Base-by-base conservation (phyloP, 768 basidiomycete species). In the Erythrobasidium yunnanense region DNA sequence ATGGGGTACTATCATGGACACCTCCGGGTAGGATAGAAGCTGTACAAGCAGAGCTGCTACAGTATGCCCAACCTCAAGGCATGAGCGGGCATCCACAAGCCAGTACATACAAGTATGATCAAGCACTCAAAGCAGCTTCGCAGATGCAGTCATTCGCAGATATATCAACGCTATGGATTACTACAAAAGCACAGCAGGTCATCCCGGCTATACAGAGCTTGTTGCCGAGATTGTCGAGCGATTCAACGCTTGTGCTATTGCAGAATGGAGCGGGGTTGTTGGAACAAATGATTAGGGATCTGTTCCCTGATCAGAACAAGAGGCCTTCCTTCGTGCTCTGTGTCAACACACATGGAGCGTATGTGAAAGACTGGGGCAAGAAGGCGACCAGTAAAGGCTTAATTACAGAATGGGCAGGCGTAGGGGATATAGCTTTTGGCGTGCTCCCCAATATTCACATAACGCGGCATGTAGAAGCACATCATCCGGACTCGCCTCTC, bases 261-360 rank as follows among this genome's bases (percentile, higher is more conserved):
- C 88, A 93, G 73, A 93, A 93, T 74, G 93, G 93, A 25, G 87
- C 95, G 84, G 93, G 90, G 11, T 78, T 92, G 7, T 88, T 90
- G 75, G 92, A 97, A 63, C 78, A 83, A 67, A 80, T 95, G 52
- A 74, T 88, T 18, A 72, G 77, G 4, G 71, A 80, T 4, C 71
- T 90, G 46, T 97, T 90, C 75, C 84, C 81, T 20, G 86, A 90
- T 74, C 56, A 69, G 38, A 42, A 38, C 1, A 53, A 65, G 29
- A 83, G 92, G 35, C 92, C 92, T 13, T 85, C 87, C 71, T 90
- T 97, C 74, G 81, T 97, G 69, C 77, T 93, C 57, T 85, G 85
- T 15, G 83, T 84, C 27, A 91, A 87, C 68, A 86, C 84, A 0
- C 90, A 93, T 71, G 87, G 88, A 2, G n/a, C 32, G 85, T 83